phyloP scores from a whole-genome alignment of 2,329 filamentous ascomycete species.

The Ascochyta fabae region DNA sequence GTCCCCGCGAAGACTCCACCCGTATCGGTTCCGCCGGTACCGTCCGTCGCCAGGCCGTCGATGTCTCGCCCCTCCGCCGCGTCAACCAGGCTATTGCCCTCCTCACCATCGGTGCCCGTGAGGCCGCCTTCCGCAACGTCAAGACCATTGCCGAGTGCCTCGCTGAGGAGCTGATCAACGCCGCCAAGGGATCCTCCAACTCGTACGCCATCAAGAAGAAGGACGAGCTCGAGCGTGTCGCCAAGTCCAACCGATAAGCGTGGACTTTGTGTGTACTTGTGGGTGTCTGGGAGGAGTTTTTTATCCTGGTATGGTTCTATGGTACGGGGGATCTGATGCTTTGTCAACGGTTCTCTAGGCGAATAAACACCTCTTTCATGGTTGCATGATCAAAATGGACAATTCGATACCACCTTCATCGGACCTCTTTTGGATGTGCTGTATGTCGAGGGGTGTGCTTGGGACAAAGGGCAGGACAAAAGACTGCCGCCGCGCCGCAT shows the following conservation, averaged over 20 bases:
- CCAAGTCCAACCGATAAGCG: conserved; percentile 99
- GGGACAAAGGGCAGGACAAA: conserved; percentile 4
- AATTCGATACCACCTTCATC: conserved; percentile 38
- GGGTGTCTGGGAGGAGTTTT: conserved; percentile 47
- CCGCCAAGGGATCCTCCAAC: conserved; percentile 99
- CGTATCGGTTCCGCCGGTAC: conserved; percentile 99
- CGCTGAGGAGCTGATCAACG: conserved; percentile 99
- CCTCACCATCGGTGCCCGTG: conserved; percentile 97
- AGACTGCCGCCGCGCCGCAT: conserved; percentile 2
- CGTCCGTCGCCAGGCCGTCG: conserved; percentile 99
- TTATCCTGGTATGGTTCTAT: conserved; percentile 41
- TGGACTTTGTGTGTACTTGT: conserved; percentile 33
- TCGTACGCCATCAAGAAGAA: conserved; percentile 99
- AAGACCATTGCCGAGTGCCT: conserved; percentile 99
- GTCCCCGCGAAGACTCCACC: conserved; percentile 99
- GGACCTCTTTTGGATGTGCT: conserved; percentile 16
- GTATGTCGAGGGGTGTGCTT: conserved; percentile 18
- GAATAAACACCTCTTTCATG: conserved; percentile 49
- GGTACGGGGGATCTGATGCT: conserved; percentile 43
- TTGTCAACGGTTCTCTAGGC: conserved; percentile 48
- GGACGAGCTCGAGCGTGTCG: conserved; percentile 99
- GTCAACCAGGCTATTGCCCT: conserved; percentile 99
- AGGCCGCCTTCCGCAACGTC: conserved; percentile 99
- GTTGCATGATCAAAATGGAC: conserved; percentile 50
- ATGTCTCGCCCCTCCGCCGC: conserved; percentile 98